phyloP scores from a whole-genome alignment of 768 basidiomycete genomes.

The Phylloporus sp. region DNA sequence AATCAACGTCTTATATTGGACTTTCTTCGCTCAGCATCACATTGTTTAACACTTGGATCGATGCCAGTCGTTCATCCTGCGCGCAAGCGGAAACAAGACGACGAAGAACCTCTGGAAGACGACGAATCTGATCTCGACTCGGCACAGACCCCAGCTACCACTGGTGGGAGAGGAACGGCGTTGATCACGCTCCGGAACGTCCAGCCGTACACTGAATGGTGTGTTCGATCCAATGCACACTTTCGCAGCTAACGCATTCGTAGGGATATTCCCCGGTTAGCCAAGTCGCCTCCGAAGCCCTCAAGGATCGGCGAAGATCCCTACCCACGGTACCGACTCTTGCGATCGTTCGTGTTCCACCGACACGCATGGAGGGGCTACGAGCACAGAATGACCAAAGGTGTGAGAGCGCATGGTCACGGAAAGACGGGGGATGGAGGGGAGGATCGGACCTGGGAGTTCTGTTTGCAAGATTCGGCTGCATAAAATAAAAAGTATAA shows the following conservation, averaged over 20 bases:
- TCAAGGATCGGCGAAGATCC: constrained; percentile 38
- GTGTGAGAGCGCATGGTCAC: constrained; percentile 62
- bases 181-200: constrained; percentile 86
- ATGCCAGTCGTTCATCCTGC: constrained; percentile 39
- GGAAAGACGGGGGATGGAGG: constrained; percentile 68
- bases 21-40: constrained; percentile 71
- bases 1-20: constrained; percentile 82
- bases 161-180: constrained; percentile 56
- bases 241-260: constrained; percentile 3
- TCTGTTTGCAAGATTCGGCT: constrained; percentile 43
- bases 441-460: constrained; percentile 88
- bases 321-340: constrained; percentile 64
- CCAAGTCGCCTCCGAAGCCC: constrained; percentile 66
- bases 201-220: constrained; percentile 86
- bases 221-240: constrained; percentile 18
- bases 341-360: constrained; percentile 79
- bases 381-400: constrained; percentile 92
- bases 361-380: constrained; percentile 75
- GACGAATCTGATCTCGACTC: constrained; percentile 16
- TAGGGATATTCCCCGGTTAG: constrained; percentile 74
- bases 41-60: constrained; percentile 54
- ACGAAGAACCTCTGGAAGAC: constrained; percentile 32
- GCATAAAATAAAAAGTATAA: constrained; percentile 1
- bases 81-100: constrained; percentile 46
- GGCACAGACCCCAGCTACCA: not conserved